Base-by-base conservation (phyloP, 805 yeast species). In the Nakazawaea anatomiae region DNA sequence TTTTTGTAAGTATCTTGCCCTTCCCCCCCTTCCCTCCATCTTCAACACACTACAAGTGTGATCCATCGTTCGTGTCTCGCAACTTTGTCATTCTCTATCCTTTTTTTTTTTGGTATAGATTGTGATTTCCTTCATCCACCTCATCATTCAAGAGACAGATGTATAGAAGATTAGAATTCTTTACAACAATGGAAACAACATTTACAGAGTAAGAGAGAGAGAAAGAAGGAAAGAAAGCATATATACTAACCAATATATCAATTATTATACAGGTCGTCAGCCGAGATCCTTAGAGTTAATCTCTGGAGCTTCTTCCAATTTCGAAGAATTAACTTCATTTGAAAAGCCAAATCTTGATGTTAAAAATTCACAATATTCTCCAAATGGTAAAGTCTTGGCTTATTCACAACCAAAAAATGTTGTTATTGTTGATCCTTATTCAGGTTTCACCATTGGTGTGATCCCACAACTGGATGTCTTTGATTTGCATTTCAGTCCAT, bases 401-500 rank as follows among this genome's bases (percentile, higher is more conserved):
- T 88, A 79, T 67, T 78, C 92, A 14, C 86, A 83, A 62, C 87
- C 87, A 29, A 67, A 71, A 29, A 70, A 71, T 48, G 87, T 87
- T 46, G 69, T 73, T 14, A 72, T 89, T 30, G 70, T 81, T 43
- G 75, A 80, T 58, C 76, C 92, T n/a, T 68, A 68, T 7, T 61
- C 74, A 35, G 82, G 86, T 25, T 68, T 71, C 6, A 59, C 69
- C 14, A 62, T 77, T 42, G 70, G 74, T 50, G 71, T 67, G 43
- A 67, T 89, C 47, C 81, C 77, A 38, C 69, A 83, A 46, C 63
- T 72, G 34, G 96, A 89, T 55, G 87, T 84, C 14, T 82, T 84
- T 60, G 97, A 94, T 63, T 64, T 94, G 59, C 80, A 82, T 54
- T 90, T 94, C 66, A 88, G 96, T n/a, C 96, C 97, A 8, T 74